Percentiles rank a stretch among this genome's conserved stretches.
Conservation (phyloP, 768 basidiomycete species). For the Tulasnella calospora region DNA sequence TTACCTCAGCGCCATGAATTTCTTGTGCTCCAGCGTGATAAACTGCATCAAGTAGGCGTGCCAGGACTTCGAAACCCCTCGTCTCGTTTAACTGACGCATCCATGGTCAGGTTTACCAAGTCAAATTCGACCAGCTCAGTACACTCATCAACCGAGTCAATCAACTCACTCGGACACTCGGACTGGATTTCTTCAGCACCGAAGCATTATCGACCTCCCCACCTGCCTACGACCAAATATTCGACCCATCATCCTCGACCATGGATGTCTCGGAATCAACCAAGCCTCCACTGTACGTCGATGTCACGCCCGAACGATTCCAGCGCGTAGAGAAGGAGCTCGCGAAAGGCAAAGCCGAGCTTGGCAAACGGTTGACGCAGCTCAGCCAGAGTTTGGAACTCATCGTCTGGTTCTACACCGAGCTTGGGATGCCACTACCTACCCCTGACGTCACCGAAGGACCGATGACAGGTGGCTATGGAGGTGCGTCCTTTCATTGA, state of each 20-base stretch:
- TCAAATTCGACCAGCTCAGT: conserved; percentile 68
- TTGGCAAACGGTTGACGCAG: conserved; percentile 64
- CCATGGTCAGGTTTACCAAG: conserved; percentile 5
- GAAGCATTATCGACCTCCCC: conserved; percentile 47
- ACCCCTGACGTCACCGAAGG: conserved; percentile 32
- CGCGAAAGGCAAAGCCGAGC: conserved; percentile 78
- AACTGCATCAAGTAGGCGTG: conserved; percentile 62
- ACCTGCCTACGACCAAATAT: conserved; percentile 41
- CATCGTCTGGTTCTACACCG: conserved; percentile 75
- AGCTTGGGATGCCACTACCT: conserved; percentile 64
- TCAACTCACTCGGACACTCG: conserved; percentile 56
- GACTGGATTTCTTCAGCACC: conserved; percentile 50
- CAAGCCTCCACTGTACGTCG: conserved; percentile 43
- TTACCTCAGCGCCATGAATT: conserved; percentile 68
- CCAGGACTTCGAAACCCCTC: neutral
- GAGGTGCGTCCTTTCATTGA: neutral
- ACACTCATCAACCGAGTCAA: conserved; percentile 64
- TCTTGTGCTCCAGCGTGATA: conserved; percentile 68
- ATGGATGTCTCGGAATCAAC: conserved; percentile 34
- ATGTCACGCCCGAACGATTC: conserved; percentile 79
- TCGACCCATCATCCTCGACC: neutral
- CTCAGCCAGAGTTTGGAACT: conserved; percentile 63
- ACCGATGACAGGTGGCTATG: conserved; percentile 3
- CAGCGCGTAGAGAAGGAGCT: conserved; percentile 77
- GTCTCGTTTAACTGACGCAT: neutral